Evolutionary conservation across 192 early-diverging fungal species (phyloP).

Genomic region (Backusella sp.): DNA sequence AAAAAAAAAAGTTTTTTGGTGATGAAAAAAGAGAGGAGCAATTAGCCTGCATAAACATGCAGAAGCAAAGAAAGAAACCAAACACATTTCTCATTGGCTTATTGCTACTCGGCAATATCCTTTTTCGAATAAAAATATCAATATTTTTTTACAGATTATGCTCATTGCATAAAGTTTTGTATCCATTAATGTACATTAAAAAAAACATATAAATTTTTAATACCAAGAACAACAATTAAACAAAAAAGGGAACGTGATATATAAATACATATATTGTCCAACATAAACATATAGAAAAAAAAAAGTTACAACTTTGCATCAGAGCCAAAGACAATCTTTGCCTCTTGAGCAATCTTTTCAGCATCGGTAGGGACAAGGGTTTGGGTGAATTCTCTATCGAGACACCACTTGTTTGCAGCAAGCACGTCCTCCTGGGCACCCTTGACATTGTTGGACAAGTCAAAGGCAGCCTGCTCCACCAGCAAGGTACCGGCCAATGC

Average conservation of each 20-base stretch:
- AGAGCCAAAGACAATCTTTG: slow-evolving; percentile 25
- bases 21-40: too few species aligned
- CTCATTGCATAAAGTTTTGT: too few species aligned
- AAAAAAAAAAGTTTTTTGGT: too few species aligned
- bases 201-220: not conserved
- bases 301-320: slow-evolving; percentile 22
- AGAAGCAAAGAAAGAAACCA: too few species aligned
- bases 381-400: slow-evolving; percentile 11
- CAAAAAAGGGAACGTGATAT: too few species aligned
- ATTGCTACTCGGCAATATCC: too few species aligned
- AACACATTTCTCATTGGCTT: too few species aligned
- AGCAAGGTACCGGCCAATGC: slow-evolving; percentile 48
- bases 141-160: too few species aligned
- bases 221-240: not conserved
- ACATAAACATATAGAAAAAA: not conserved
- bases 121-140: too few species aligned
- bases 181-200: too few species aligned
- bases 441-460: not conserved
- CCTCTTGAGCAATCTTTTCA: slow-evolving; percentile 2
- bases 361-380: not conserved
- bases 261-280: not conserved
- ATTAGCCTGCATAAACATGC: too few species aligned
- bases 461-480: slow-evolving; percentile 51
- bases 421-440: slow-evolving; percentile 18
- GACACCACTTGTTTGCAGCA: slow-evolving; percentile 26